phyloP scores from a whole-genome alignment of 108 stramenopile species.

The Discostella stelligeroides region DNA sequence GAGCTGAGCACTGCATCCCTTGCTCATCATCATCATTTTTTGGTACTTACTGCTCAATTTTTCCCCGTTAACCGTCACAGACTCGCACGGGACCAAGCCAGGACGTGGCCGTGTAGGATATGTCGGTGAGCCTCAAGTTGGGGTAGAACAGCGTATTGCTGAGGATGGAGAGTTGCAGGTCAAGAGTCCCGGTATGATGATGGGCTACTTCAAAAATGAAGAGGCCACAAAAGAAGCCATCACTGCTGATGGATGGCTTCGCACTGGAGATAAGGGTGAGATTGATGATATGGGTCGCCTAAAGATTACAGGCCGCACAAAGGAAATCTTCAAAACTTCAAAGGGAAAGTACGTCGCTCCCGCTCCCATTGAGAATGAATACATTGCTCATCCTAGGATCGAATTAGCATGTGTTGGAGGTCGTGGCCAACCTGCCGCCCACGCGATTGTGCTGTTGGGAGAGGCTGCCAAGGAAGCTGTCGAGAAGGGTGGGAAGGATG shows the following conservation, averaged over 20 bases:
- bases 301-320: constrained; percentile 87
- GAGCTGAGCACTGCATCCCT: background rate
- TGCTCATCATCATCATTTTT: background rate
- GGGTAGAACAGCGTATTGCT: constrained; percentile 73
- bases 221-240: constrained; percentile 85
- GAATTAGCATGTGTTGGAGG: constrained; percentile 82
- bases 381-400: constrained; percentile 54
- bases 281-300: constrained; percentile 80
- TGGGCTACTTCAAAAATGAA: constrained; percentile 84
- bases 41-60: background rate
- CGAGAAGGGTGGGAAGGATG: constrained; percentile 43
- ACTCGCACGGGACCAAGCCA: constrained; percentile 58
- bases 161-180: constrained; percentile 82
- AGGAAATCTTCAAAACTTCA: constrained; percentile 85
- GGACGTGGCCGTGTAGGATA: constrained; percentile 66
- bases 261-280: constrained; percentile 87
- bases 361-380: constrained; percentile 75
- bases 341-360: constrained; percentile 86
- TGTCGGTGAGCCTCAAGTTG: constrained; percentile 66
- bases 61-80: background rate
- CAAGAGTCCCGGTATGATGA: constrained; percentile 77
- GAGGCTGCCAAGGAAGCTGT: constrained; percentile 59
- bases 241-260: constrained; percentile 83
- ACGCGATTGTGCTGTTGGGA: constrained; percentile 63
- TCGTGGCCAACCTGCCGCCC: constrained; percentile 63